These are phyloP conservation scores for Glomus cerebriforme DNA, from an alignment of 192 early-diverging fungal genomes.

Conservation along the genomic window DNA sequence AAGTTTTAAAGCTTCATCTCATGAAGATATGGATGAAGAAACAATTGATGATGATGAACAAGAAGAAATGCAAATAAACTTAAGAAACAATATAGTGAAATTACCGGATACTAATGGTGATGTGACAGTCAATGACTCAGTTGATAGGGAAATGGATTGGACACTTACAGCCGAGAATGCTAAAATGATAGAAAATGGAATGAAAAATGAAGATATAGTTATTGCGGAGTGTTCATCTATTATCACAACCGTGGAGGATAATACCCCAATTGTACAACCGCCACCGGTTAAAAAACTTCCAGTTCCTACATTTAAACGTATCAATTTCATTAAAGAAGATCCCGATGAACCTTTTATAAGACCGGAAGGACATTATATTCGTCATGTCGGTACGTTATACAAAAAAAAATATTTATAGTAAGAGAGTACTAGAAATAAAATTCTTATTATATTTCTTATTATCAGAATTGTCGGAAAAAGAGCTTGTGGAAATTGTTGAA, in stretches of 20 bases:
- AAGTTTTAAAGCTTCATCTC: not conserved
- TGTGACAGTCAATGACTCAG: not conserved
- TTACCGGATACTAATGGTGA: not conserved
- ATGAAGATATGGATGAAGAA: slow-evolving; percentile 29
- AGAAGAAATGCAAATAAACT: not conserved
- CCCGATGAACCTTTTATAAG: slow-evolving; percentile 51
- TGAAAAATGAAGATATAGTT: not conserved
- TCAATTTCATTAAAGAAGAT: slow-evolving; percentile 35
- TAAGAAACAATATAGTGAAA: too few relatives aligned
- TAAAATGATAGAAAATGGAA: not conserved
- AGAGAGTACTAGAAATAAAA: too few relatives aligned
- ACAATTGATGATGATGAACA: slow-evolving; percentile 14
- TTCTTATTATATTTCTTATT: not conserved
- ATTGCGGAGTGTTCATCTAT: not conserved
- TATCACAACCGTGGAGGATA: not conserved
- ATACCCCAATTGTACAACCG: slow-evolving; percentile 29
- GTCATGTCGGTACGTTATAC: slow-evolving; percentile 56
- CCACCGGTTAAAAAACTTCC: slow-evolving; percentile 39
- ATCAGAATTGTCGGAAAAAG: slow-evolving; percentile 59
- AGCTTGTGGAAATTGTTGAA: slow-evolving; percentile 70
- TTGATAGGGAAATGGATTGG: not conserved
- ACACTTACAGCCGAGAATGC: not conserved
- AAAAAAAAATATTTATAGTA: too few relatives aligned
- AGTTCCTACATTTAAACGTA: slow-evolving; percentile 45
- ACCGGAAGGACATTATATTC: slow-evolving; percentile 72